Evolutionary conservation across 768 basidiomycete species (phyloP).

Genomic region (Paxillus ammoniavirescens): DNA sequence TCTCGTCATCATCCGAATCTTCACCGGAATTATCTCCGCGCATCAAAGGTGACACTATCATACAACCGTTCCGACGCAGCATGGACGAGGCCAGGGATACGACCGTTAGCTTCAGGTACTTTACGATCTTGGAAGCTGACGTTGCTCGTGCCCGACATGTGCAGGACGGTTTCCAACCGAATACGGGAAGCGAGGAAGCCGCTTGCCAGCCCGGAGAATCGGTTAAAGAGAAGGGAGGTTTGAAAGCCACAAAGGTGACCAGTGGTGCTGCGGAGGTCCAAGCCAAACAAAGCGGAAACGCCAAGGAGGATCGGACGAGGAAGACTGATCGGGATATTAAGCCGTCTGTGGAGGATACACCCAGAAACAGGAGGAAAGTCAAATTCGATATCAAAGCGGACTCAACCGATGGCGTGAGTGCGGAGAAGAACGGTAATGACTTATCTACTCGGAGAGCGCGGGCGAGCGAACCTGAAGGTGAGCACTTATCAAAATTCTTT

Average conservation of each 20-base stretch:
- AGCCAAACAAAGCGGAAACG: conserved; percentile 11
- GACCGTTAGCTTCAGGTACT: conserved; percentile 47
- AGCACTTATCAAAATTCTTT: conserved; percentile 13
- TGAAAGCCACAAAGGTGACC: conserved; percentile 11
- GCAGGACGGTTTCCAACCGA: conserved; percentile 5
- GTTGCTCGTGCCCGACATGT: conserved; percentile 26
- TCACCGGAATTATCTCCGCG: conserved; percentile 22
- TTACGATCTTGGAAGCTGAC: conserved; percentile 43
- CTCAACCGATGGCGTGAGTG: conserved; percentile 40
- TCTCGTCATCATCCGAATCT: conserved; percentile 18
- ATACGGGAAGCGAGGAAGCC: conserved; percentile 9
- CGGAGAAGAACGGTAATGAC: conserved; percentile 32
- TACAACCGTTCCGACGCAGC: conserved; percentile 41
- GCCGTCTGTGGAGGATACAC: conserved; percentile 30
- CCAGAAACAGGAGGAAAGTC: conserved; percentile 64
- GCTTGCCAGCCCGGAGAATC: conserved; percentile 2
- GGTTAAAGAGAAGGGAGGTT: conserved; percentile 10
- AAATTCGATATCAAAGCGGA: conserved; percentile 70
- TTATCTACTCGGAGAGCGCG: conserved; percentile 18
- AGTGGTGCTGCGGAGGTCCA: neutral
- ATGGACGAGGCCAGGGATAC: conserved; percentile 47
- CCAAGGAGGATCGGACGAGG: conserved; percentile 13
- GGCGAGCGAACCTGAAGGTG: conserved; percentile 43
- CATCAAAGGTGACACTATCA: conserved; percentile 23
- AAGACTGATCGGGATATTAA: conserved; percentile 20